Conservation (phyloP, 176 grass and related monocot genomes). For the Phoenix roebelenii region DNA sequence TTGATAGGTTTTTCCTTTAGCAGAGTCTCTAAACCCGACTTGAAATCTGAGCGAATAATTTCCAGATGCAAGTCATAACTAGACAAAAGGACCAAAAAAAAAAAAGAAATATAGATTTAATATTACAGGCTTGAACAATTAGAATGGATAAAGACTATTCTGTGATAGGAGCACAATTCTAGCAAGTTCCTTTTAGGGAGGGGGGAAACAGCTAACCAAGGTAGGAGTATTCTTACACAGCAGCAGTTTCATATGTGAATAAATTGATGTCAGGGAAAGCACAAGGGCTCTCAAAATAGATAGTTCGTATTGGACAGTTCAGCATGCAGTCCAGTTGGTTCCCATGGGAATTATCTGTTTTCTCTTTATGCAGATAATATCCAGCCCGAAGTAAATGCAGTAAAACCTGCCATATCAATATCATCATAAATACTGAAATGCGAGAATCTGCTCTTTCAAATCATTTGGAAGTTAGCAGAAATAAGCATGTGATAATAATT, state of each 20-base stretch:
- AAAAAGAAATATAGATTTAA: conserved; percentile 3
- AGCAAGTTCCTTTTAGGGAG: no score
- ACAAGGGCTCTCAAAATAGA: conserved; percentile 90
- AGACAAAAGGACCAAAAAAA: conserved; percentile 14
- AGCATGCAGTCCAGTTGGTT: conserved; percentile 27
- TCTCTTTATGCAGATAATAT: conserved; percentile 75
- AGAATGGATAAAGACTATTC: not conserved
- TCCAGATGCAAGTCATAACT: conserved; percentile 91
- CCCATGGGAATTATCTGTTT: conserved; percentile 25
- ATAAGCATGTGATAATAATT: conserved; percentile 33
- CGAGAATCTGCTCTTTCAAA: conserved; percentile 6
- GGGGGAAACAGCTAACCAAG: not conserved
- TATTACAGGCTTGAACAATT: not conserved
- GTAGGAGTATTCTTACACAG: conserved; percentile 39
- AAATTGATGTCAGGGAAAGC: conserved; percentile 93
- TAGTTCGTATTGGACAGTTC: conserved; percentile 87
- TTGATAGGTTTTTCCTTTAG: conserved; percentile 71
- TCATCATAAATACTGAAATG: not conserved
- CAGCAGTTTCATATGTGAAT: conserved; percentile 88
- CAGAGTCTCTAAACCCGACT: conserved; percentile 80
- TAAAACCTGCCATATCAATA: conserved; percentile 46
- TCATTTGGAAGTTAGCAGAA: conserved; percentile 16
- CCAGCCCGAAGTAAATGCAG: conserved; percentile 92
- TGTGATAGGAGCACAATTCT: no score
- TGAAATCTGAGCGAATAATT: conserved; percentile 86